These are phyloP conservation scores for Mimosa pudica DNA, from an alignment of 306 rosid species.

Conservation along the genomic window DNA sequence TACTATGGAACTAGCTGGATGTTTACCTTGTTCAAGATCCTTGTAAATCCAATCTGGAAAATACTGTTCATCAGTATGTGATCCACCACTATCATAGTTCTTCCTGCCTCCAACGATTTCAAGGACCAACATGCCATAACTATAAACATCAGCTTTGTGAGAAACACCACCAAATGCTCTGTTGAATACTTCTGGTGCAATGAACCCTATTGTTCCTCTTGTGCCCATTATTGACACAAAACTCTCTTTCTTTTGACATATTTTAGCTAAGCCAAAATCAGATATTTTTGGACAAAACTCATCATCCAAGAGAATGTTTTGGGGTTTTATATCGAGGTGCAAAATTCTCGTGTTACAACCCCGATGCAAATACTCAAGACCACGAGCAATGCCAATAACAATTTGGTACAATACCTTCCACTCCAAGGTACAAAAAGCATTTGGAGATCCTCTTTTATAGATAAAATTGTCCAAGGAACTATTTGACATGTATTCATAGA, in stretches of 20 bases:
- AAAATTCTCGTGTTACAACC: background rate
- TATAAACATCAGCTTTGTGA: constrained; percentile 25
- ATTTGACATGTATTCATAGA: background rate
- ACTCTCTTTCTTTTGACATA: background rate
- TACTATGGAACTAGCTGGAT: background rate
- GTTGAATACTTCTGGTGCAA: background rate
- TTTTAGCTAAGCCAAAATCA: background rate
- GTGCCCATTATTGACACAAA: background rate
- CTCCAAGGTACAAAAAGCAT: background rate
- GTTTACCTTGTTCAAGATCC: constrained; percentile 15
- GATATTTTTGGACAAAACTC: background rate
- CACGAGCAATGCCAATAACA: background rate
- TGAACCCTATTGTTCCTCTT: constrained; percentile 17
- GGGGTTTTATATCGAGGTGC: background rate
- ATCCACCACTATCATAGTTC: constrained; percentile 7
- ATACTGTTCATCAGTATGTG: constrained; percentile 23
- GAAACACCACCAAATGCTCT: constrained; percentile 30
- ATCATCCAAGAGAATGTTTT: background rate
- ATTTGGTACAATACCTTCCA: background rate
- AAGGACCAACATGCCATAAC: constrained; percentile 37
- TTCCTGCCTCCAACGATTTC: constrained; percentile 39
- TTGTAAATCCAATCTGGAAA: constrained; percentile 27
- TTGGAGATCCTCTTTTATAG: background rate
- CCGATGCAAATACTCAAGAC: background rate
- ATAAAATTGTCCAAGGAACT: background rate